phyloP scores from a whole-genome alignment of 208 protist genomes.

The Crithidia thermophila region DNA sequence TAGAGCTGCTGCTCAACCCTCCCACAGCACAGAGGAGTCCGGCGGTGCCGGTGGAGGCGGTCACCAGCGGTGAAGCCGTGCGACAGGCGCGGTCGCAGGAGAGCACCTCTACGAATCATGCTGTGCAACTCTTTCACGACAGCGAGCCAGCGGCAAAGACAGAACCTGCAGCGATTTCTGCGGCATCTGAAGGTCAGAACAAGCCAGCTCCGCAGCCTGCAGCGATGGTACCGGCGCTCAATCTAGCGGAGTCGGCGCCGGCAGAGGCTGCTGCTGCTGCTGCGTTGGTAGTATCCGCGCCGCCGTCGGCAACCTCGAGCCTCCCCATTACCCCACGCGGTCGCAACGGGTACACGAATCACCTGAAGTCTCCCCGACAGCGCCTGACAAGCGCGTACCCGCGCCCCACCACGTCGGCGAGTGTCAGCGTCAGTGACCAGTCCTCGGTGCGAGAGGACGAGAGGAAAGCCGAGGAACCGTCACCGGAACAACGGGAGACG shows the following conservation, averaged over 20 bases:
- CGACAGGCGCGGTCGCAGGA: neutral
- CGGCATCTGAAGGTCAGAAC: too few relatives aligned
- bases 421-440: neutral
- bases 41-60: neutral
- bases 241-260: neutral
- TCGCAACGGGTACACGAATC: constrained; percentile 12
- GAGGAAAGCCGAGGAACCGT: too few relatives aligned
- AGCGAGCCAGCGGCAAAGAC: neutral
- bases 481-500: too few relatives aligned
- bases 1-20: constrained; percentile 34
- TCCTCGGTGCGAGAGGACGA: neutral
- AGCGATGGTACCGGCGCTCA: neutral
- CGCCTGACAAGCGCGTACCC: constrained; percentile 7
- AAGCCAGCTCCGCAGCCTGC: neutral
- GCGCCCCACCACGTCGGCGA: neutral
- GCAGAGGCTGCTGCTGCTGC: neutral
- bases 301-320: neutral
- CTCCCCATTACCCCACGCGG: neutral
- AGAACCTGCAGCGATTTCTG: too few relatives aligned
- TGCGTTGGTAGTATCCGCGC: neutral
- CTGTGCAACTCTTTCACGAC: constrained; percentile 15
- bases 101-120: neutral
- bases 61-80: neutral
- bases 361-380: neutral
- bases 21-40: neutral